Evolutionary conservation across 805 yeast genomes (phyloP).

Genomic region (Candida sithepensis): DNA sequence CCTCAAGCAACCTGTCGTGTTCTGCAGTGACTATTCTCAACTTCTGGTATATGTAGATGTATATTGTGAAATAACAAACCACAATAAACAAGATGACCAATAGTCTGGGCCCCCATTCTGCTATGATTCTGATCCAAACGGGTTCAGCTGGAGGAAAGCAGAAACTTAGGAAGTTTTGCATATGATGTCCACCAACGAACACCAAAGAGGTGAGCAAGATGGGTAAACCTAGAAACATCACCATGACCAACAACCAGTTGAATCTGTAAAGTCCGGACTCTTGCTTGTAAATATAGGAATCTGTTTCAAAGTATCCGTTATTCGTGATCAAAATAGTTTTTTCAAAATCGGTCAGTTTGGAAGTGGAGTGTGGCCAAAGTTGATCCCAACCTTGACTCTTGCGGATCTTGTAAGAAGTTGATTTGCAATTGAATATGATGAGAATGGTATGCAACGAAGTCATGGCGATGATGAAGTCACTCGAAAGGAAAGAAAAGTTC

Average conservation of each 20-base stretch:
- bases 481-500: slow-evolving; percentile 11
- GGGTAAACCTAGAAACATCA: slow-evolving; percentile 8
- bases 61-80: slow-evolving; percentile 17
- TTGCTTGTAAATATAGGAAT: slow-evolving; percentile 10
- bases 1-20: slow-evolving; percentile 8
- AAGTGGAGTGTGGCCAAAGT: neutral
- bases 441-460: slow-evolving; percentile 18
- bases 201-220: slow-evolving; percentile 8
- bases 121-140: slow-evolving; percentile 16
- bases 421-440: slow-evolving; percentile 9
- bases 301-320: slow-evolving; percentile 14
- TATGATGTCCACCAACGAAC: slow-evolving; percentile 8
- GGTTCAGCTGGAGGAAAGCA: slow-evolving; percentile 16
- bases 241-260: slow-evolving; percentile 4
- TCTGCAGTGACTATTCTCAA: slow-evolving; percentile 10
- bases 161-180: slow-evolving; percentile 12
- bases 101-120: slow-evolving; percentile 17
- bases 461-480: slow-evolving; percentile 15
- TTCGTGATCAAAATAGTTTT: slow-evolving; percentile 6
- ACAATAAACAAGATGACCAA: slow-evolving; percentile 10
- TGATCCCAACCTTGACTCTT: too few species aligned
- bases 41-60: slow-evolving; percentile 14
- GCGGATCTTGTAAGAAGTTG: slow-evolving; percentile 1
- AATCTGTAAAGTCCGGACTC: slow-evolving; percentile 17
- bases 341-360: slow-evolving; percentile 8